A percentile compares a stretch with the other conserved stretches of the same genome.
phyloP scores from a whole-genome alignment of 768 basidiomycete genomes.

The Hericium coralloides region DNA sequence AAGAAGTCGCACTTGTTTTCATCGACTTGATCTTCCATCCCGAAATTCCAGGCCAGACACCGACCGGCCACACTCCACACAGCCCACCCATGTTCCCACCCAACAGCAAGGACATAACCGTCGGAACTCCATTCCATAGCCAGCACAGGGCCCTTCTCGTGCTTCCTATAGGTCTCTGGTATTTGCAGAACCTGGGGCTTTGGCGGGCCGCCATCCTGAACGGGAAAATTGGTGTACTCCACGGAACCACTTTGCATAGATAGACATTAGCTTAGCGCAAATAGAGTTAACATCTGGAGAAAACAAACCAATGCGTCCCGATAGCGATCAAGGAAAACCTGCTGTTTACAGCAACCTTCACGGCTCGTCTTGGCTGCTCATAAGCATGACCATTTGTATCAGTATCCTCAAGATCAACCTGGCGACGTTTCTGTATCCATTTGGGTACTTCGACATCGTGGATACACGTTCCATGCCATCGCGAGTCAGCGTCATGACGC shows the following conservation, averaged over 20 bases:
- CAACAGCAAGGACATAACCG: conserved; percentile 90
- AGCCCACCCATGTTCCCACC: conserved; percentile 86
- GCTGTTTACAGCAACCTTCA: conserved; percentile 58
- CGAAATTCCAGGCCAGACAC: conserved; percentile 73
- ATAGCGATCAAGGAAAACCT: conserved; percentile 79
- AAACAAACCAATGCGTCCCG: conserved; percentile 56
- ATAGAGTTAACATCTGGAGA: not conserved
- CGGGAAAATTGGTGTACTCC: conserved; percentile 61
- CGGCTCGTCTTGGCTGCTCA: conserved; percentile 57
- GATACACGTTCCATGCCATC: conserved; percentile 75
- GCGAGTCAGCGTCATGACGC: conserved; percentile 1
- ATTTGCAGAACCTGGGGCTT: conserved; percentile 53
- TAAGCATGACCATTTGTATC: conserved; percentile 31
- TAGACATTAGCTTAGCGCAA: conserved; percentile 7
- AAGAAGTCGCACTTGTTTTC: conserved; percentile 31
- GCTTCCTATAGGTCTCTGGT: conserved; percentile 50
- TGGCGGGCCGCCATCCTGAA: conserved; percentile 46
- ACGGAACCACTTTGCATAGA: conserved; percentile 47
- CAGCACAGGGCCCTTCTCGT: conserved; percentile 49
- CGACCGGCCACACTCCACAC: conserved; percentile 86
- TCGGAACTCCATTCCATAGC: conserved; percentile 90
- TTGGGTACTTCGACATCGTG: conserved; percentile 65
- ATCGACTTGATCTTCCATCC: conserved; percentile 54
- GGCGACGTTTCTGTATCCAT: conserved; percentile 73
- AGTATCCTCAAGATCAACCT: conserved; percentile 38